Base-by-base conservation (phyloP, 2,329 filamentous ascomycete genomes). In the Monilinia aucupariae region DNA sequence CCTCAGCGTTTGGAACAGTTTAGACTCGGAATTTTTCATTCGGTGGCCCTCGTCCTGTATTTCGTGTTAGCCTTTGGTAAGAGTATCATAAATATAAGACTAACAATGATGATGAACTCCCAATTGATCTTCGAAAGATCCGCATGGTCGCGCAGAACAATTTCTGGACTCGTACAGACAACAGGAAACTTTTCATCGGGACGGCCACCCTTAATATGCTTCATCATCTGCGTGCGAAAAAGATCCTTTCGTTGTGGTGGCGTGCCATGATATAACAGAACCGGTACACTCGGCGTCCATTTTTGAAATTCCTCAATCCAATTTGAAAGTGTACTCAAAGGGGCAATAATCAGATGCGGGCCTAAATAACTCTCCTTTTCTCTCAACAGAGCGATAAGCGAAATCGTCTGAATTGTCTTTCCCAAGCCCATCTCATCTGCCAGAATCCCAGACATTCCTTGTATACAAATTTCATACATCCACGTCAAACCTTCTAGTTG, bases 21-120 rank as follows among this genome's bases (percentile, higher is more conserved):
- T 90, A 37, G 93, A 96, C 56, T 97, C 92, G 66, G 96, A 88
- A 68, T 99, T 99, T 78, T 99, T 99, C 82, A 99, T 87, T 1
- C 94, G 88, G 73, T 99, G 94, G 0, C 94, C 94, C 76, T 99
- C 94, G 69, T 99, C 93, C 86, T 90, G 43, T 51, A 15, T 10
- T 47, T 8, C 37, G 72, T 37, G 71, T 72, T 34, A 60, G 30
- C 13, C 37, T 20, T 64, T 9, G 27, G 13, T 51, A 4, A 50
- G 10, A 22, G 15, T 15, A 48, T 22, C 32, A 17, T 45, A 22
- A 39, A 3, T 5, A 55, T 6, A 6, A 22, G 9, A 75, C 83
- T 73, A 76, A 89, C 88, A 65, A 99, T 96, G 68, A 99, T 94
- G 71, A 99, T 97, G 70, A 96, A 97, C 61, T 96, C 91, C 94